phyloP scores from a whole-genome alignment of 2,329 filamentous ascomycete species.

The Colletotrichum tropicale region DNA sequence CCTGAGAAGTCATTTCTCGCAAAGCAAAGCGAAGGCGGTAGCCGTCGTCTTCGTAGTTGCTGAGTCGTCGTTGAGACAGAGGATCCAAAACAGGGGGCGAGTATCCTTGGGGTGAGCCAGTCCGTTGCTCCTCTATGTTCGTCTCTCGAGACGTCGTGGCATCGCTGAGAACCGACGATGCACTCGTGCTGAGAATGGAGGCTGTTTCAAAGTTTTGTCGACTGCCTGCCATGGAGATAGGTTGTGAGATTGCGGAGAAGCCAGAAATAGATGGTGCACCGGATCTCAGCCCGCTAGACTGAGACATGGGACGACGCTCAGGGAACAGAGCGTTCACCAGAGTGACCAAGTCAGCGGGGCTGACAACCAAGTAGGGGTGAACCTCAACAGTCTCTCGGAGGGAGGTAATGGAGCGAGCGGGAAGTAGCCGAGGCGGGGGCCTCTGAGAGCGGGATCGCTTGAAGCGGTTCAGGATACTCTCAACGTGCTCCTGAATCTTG shows the following conservation, averaged over 20 bases:
- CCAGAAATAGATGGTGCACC: slow-evolving; percentile 72
- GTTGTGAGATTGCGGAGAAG: slow-evolving; percentile 71
- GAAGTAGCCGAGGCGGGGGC: slow-evolving; percentile 64
- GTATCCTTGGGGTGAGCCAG: slow-evolving; percentile 56
- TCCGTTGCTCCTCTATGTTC: slow-evolving; percentile 59
- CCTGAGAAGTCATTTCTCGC: slow-evolving; percentile 71
- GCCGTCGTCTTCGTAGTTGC: slow-evolving; percentile 67
- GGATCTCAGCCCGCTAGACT: slow-evolving; percentile 66
- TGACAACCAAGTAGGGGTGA: slow-evolving; percentile 80
- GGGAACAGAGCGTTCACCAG: slow-evolving; percentile 86
- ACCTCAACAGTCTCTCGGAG: slow-evolving; percentile 78
- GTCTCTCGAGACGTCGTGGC: slow-evolving; percentile 69
- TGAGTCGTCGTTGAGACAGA: slow-evolving; percentile 45
- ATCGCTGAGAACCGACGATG: slow-evolving; percentile 75
- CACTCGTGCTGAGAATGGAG: slow-evolving; percentile 75
- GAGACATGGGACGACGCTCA: slow-evolving; percentile 69
- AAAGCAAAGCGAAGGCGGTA: slow-evolving; percentile 70
- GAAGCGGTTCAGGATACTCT: slow-evolving; percentile 73
- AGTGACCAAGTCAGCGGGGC: slow-evolving; percentile 78
- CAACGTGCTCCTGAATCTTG: slow-evolving; percentile 70
- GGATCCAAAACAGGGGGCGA: slow-evolving; percentile 56
- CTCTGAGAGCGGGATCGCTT: slow-evolving; percentile 54
- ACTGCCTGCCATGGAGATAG: slow-evolving; percentile 63
- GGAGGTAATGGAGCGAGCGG: slow-evolving; percentile 74
- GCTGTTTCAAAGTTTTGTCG: slow-evolving; percentile 67